Evolutionary conservation across 768 basidiomycete genomes (phyloP), one percentile per base, ranked within the genome.

Genomic region (Clathrus columnatus): DNA sequence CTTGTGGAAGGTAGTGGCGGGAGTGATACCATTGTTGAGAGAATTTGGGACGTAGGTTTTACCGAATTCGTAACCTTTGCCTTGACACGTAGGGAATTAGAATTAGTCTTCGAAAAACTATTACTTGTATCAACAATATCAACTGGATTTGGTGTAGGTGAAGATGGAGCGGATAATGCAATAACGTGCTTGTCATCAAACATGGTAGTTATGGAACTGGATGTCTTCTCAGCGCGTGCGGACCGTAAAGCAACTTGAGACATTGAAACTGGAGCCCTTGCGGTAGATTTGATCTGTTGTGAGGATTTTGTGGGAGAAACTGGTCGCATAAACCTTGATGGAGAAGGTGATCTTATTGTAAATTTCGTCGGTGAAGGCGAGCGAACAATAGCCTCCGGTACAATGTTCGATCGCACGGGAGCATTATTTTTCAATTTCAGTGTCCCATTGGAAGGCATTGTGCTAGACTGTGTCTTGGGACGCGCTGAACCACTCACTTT

Each of bases 31-130:
- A 69, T 16, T 63, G 64, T 52, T 66, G 72, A 65, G 63, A 70
- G 46, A 56, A 67, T 61, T 61, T 72, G 69, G 42, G 71, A 59
- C 53, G 62, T 64, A 16, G 69, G 60, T 82, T 74, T 80, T 20
- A 73, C 77, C 44, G 81, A 59, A 32, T 69, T 66, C 0, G 83
- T 76, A 23, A 87, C 73, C 63, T 80, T 87, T 18, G 85, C 78
- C 67, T 78, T 85, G 59, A 88, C 76, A 62, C 70, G 69, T 42
- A 67, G 50, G 32, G 55, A 54, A 7, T 57, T 56, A 20, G 54
- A 7, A 23, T 17, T 23, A 42, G 24, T 36, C 5, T 21, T 26
- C 4, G 42, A 17, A 24, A 27, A n/a, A n/a, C n/a, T n/a, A n/a
- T n/a, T n/a, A n/a, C n/a, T 43, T 21, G n/a, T 28, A 16, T 27